These are phyloP conservation scores for Martensiomyces pterosporus DNA, from an alignment of 192 early-diverging fungal species.

Conservation along the genomic window DNA sequence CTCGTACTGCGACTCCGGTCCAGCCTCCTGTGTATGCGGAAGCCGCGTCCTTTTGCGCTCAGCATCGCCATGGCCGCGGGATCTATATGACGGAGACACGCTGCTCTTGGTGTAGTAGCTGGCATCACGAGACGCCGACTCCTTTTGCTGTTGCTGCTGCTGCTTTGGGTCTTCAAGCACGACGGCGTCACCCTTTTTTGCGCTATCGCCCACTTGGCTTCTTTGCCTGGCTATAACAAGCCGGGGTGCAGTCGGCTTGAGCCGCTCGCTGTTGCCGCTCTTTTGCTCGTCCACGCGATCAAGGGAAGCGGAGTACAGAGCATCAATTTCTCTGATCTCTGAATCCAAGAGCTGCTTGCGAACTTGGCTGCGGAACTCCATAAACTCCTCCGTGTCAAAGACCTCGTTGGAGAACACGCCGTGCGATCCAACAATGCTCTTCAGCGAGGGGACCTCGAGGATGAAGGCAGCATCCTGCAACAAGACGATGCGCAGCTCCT, in stretches of 20 bases:
- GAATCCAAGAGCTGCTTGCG: conserved; percentile 13
- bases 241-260: conserved; percentile 23
- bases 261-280: conserved; percentile 10
- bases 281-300: conserved; percentile 19
- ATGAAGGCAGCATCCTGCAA: conserved; percentile 42
- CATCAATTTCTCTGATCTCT: conserved; percentile 15
- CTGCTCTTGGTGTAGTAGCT: too few species aligned
- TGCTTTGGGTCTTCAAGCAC: too few species aligned
- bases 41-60: conserved; percentile 12
- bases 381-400: conserved; percentile 26
- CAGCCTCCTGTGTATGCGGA: background rate
- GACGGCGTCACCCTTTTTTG: too few species aligned
- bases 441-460: conserved; percentile 35
- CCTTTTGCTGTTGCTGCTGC: background rate
- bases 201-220: background rate
- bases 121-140: background rate
- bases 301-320: conserved; percentile 9
- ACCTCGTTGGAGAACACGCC: conserved; percentile 23
- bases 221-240: background rate
- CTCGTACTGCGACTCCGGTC: background rate
- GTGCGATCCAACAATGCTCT: conserved; percentile 4
- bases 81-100: too few species aligned
- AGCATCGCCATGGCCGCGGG: too few species aligned
- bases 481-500: conserved; percentile 40
- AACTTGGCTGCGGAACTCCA: conserved; percentile 23